Evolutionary conservation across 1,284 basidiomycete genomes (phyloP), one percentile per base, ranked within the genome.

Genomic region (Mycosarcoma maydis): DNA sequence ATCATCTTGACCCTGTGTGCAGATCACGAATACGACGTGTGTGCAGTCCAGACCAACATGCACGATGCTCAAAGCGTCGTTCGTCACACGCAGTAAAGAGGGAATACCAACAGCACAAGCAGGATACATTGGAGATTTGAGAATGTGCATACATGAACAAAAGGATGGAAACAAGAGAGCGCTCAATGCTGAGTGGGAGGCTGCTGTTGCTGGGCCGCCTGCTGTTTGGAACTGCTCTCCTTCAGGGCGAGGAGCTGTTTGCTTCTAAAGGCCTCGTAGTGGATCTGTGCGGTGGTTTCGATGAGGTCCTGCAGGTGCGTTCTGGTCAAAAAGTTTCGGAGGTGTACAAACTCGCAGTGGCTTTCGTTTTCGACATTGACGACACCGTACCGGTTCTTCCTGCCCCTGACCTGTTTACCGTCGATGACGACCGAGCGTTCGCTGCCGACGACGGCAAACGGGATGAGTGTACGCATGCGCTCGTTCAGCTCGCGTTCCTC

Each of bases 241-340:
- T 95, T 95, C 78, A 95, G 87, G 22, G 93, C 93, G 47, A 95
- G 85, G 70, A 95, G 83, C 85, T 98, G 96, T 86, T 97, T 98
- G 77, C 92, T 94, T 73, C 95, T 89, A 91, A 98, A 98, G 8
- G 94, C 94, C 86, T 98, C 96, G 84, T 98, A 98, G 85, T 98
- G 96, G 82, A 96, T 96, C 84, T 95, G 92, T 8, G 94, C 92
- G 3, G 95, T 98, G 52, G 95, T 97, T 86, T 98, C 95, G 83
- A 98, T 98, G 77, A 98, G 85, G 82, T 98, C 96, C 84, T 98
- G 96, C 78, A 98, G 85, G 84, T 98, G 95, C 27, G 95, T 95
- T 83, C 72, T 87, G 3, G 92, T 94, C 70, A 98, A 86, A 87
- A 98, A 98, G 87, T 98, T 95, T 77, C 95, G 88, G 69, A 98